Evolutionary conservation across 2,329 filamentous ascomycete genomes (phyloP), one percentile per base, ranked within the genome.

Genomic region (Davidsoniella australis): DNA sequence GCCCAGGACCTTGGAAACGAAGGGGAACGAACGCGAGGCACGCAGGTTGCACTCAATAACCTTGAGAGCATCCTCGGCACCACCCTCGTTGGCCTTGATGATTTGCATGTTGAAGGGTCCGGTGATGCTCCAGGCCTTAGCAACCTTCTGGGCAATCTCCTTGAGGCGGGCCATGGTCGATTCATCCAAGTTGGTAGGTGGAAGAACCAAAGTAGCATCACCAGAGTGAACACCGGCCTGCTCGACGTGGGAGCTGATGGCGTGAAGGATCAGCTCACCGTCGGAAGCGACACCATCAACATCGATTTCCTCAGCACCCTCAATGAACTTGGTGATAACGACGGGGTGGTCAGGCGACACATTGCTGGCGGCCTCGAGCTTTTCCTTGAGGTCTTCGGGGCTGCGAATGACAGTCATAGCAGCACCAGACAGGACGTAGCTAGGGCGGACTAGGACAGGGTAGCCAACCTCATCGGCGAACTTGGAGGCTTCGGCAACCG

Each of bases 41-140:
- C 89, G 89, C 54, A 96, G 79, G 66, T 96, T 96, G 72, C 89
- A 96, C 68, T 96, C 89, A 55, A 96, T 96, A 60, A 96, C 89
- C 73, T 95, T 95, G 56, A 96, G 76, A 24, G 76, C 72, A 42
- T 40, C 36, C 33, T 84, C 77, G 60, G 82, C 75, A 50, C 80
- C 81, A 51, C 83, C 83, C 52, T 85, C 79, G 29, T 82, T 77
- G 36, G 84, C 86, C 71, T 94, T 94, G 75, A 98, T 96, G 67
- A 98, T 94, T 64, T 98, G 91, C 89, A 98, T 96, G 75, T 98
- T 98, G 78, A 96, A 98, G 52, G 91, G 91, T 49, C 91, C 91
- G 17, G 87, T 96, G 64, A 96, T 96, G 61, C 76, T 87, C 86
- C 89, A 95, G 44, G 91, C 91, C 68, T 91, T 84, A 56, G 91